Conservation (phyloP, 768 basidiomycete species). For the Leccinum incarnatum region DNA sequence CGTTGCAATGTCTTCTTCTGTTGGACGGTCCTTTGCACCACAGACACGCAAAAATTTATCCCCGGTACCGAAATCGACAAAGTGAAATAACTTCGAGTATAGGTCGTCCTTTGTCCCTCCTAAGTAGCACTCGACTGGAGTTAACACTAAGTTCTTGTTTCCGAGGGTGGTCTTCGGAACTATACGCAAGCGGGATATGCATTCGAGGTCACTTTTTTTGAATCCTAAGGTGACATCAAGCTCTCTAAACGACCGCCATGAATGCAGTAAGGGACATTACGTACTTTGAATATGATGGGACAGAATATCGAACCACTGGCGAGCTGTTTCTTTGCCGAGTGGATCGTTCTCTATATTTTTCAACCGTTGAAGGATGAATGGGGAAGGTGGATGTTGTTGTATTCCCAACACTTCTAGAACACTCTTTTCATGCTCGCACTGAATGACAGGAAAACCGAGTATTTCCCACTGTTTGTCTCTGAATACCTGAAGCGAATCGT, state of each 20-base stretch:
- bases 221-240: conserved; percentile 45
- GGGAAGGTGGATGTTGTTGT: conserved; percentile 52
- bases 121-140: conserved; percentile 68
- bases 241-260: conserved; percentile 42
- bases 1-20: conserved; percentile 70
- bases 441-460: no score
- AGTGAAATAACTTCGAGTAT: conserved; percentile 77
- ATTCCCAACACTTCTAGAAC: no score
- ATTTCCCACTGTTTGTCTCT: no score
- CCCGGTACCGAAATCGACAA: conserved; percentile 76
- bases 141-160: conserved; percentile 38
- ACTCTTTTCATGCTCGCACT: no score
- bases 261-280: conserved; percentile 15
- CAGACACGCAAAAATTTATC: conserved; percentile 85
- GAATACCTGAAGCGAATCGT: no score
- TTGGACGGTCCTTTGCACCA: conserved; percentile 84
- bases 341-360: conserved; percentile 38
- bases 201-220: conserved; percentile 45
- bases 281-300: conserved; percentile 55
- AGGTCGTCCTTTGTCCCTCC: conserved; percentile 51
- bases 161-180: conserved; percentile 52
- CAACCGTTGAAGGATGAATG: conserved; percentile 53
- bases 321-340: conserved; percentile 51
- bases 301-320: conserved; percentile 62
- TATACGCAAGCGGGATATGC: conserved; percentile 55